A percentile compares a stretch with the other conserved stretches of the same genome.
phyloP scores from a whole-genome alignment of 768 basidiomycete species.

The Mycena indigotica region DNA sequence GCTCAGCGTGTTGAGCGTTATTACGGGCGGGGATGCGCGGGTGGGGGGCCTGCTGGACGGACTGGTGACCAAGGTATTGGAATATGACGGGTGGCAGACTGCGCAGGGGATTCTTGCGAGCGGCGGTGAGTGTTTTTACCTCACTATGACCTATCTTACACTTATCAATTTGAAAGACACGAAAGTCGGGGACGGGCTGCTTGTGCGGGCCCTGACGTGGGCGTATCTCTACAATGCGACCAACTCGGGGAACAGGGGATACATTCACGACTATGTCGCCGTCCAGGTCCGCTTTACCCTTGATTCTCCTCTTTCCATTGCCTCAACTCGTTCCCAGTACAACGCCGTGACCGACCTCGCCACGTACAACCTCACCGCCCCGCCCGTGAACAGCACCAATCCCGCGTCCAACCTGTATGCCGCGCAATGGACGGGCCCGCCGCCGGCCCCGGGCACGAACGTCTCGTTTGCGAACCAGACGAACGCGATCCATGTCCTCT shows the following conservation, averaged over 20 bases:
- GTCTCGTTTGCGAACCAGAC: too few species aligned
- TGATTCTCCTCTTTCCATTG: background rate
- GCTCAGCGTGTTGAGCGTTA: background rate
- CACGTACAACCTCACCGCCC: too few species aligned
- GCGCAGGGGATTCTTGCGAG: background rate
- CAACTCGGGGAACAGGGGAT: background rate
- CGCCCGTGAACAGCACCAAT: too few species aligned
- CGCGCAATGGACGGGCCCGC: too few species aligned
- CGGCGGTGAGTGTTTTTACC: background rate
- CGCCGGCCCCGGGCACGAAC: too few species aligned
- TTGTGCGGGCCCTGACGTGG: background rate
- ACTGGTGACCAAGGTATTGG: background rate
- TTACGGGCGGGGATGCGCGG: background rate
- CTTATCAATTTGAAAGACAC: background rate
- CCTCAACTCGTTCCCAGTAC: background rate
- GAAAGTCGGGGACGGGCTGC: background rate
- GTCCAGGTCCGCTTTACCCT: background rate
- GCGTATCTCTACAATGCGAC: background rate
- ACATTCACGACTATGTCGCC: background rate
- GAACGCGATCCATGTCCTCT: too few species aligned
- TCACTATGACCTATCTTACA: background rate
- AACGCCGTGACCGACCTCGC: background rate
- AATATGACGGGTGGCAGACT: background rate
- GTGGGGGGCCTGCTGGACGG: too few species aligned
- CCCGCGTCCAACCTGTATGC: too few species aligned